phyloP scores from a whole-genome alignment of 306 rosid genomes.

The Betula pendula region DNA sequence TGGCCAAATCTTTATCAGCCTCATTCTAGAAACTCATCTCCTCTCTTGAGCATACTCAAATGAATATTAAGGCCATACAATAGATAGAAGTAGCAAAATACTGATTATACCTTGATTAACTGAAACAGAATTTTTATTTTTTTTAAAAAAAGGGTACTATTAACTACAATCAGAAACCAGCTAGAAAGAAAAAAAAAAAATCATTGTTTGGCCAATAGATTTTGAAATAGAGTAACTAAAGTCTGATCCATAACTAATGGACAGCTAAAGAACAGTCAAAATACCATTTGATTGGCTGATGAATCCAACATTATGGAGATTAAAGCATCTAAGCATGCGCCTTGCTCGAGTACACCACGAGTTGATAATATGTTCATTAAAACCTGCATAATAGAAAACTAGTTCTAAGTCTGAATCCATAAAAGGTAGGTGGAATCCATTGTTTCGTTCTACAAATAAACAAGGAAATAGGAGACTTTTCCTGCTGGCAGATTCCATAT shows the following conservation, averaged over 20 bases:
- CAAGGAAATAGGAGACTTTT: background rate
- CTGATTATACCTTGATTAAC: background rate
- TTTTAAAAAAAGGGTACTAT: too few species aligned
- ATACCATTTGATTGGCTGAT: constrained; percentile 82
- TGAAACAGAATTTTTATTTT: too few species aligned
- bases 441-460: background rate
- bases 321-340: constrained; percentile 90
- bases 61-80: background rate
- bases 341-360: constrained; percentile 79
- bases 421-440: background rate
- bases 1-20: constrained; percentile 15
- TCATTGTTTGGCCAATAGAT: constrained; percentile 1
- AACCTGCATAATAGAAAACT: constrained; percentile 46
- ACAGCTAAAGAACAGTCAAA: constrained; percentile 7
- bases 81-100: background rate
- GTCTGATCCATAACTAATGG: constrained; percentile 3
- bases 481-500: background rate
- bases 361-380: constrained; percentile 79
- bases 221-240: background rate
- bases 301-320: constrained; percentile 90
- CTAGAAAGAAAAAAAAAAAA: background rate
- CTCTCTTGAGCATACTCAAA: background rate
- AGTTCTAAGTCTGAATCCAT: constrained; percentile 13
- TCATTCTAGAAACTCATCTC: constrained; percentile 17
- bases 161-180: background rate